These are phyloP conservation scores for Ceratopteris richardii DNA, from an alignment of 75 land plant species.

Conservation along the genomic window DNA sequence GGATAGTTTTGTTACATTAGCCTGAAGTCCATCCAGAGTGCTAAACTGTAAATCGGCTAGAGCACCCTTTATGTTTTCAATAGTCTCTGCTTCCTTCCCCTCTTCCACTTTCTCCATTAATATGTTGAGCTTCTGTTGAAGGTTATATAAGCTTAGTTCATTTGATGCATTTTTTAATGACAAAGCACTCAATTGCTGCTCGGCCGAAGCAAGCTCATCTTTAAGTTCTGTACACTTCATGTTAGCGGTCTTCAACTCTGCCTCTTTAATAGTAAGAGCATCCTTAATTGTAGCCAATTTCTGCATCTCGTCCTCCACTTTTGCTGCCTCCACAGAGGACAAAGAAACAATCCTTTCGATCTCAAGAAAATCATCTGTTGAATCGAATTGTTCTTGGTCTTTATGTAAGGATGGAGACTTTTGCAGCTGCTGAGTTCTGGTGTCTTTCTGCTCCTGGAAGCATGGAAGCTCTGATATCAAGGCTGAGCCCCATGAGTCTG, in stretches of 20 bases:
- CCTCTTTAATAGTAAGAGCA: not conserved
- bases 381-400: not conserved
- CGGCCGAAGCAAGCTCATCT: not conserved
- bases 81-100: no score
- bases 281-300: not conserved
- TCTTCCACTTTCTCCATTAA: no score
- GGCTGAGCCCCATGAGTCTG: not conserved
- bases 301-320: not conserved
- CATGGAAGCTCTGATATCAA: not conserved
- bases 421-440: no score
- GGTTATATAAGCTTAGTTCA: no score
- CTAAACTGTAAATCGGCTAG: no score
- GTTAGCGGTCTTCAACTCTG: not conserved
- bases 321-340: not conserved
- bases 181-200: no score
- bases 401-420: no score
- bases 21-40: no score
- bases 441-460: slow-evolving; percentile 1
- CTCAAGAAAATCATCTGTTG: not conserved
- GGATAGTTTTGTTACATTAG: no score
- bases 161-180: no score
- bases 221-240: slow-evolving; percentile 14
- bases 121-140: no score
- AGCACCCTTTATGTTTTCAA: no score
- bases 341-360: not conserved